Percentiles rank a stretch among this genome's conserved stretches.
Conservation (phyloP, 2,329 filamentous ascomycete genomes). For the Scytalidium sp. region DNA sequence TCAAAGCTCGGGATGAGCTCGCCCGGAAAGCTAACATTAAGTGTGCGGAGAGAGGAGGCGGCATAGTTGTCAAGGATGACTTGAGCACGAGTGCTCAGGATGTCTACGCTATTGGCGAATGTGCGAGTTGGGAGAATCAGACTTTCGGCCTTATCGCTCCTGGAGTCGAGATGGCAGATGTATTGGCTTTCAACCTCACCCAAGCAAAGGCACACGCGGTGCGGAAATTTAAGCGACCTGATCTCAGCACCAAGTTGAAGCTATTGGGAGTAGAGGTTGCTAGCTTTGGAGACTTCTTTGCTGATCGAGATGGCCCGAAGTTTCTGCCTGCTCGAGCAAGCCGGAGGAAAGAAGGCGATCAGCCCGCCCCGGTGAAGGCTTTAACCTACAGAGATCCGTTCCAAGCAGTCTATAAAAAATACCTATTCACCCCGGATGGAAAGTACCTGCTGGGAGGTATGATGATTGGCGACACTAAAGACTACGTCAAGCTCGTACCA, state of each 20-base stretch:
- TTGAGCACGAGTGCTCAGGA: conserved; percentile 68
- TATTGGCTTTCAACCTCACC: conserved; percentile 87
- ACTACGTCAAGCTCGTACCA: conserved; percentile 85
- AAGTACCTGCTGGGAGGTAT: conserved; percentile 92
- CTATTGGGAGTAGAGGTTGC: conserved; percentile 87
- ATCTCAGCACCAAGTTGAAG: conserved; percentile 90
- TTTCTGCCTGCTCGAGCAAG: conserved; percentile 61
- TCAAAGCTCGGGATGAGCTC: conserved; percentile 76
- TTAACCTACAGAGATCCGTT: conserved; percentile 89
- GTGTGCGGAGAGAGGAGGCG: conserved; percentile 70
- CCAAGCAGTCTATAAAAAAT: conserved; percentile 87
- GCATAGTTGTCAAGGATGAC: conserved; percentile 67
- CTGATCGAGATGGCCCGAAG: conserved; percentile 78
- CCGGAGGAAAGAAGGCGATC: conserved; percentile 47
- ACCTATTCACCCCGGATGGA: conserved; percentile 83
- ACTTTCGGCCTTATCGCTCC: conserved; percentile 88
- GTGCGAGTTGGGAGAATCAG: conserved; percentile 83
- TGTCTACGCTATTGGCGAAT: conserved; percentile 88
- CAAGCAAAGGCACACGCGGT: conserved; percentile 71
- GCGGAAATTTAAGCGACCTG: conserved; percentile 73
- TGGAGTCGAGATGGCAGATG: conserved; percentile 89
- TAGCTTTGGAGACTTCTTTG: conserved; percentile 92
- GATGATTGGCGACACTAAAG: conserved; percentile 92
- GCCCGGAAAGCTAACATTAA: conserved; percentile 67
- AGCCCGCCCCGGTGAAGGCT: conserved; percentile 68